Percentiles rank a stretch among this genome's conserved stretches.
Evolutionary conservation across 2,329 filamentous ascomycete genomes (phyloP).

Genomic region (Ophiostoma pallidulum): DNA sequence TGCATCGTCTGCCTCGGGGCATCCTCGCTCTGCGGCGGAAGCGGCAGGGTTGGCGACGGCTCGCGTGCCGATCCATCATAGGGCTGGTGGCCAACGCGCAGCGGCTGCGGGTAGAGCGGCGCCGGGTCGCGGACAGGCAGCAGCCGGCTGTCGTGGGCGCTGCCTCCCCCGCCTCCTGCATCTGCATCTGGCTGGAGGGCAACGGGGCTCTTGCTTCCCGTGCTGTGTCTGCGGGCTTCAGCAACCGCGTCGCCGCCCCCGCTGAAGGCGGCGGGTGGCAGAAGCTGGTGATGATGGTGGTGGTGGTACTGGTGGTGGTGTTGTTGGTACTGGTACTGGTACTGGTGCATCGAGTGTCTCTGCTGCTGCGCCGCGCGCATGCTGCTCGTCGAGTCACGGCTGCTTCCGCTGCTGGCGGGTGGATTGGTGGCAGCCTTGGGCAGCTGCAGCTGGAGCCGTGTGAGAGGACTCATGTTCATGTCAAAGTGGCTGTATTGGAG

Average conservation of each 20-base stretch:
- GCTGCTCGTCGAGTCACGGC: neutral
- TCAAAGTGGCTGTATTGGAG: neutral
- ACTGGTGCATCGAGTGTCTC: neutral
- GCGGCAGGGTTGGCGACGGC: neutral
- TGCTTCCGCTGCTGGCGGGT: neutral
- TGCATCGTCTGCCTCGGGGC: neutral
- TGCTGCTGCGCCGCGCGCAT: conserved; percentile 1
- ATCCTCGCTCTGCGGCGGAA: too few relatives aligned
- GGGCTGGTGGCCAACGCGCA: neutral
- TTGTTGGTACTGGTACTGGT: too few relatives aligned
- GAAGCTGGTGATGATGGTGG: too few relatives aligned
- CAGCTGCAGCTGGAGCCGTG: neutral
- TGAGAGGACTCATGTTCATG: neutral
- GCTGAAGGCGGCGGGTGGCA: neutral
- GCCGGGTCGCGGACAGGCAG: neutral
- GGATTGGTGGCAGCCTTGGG: neutral
- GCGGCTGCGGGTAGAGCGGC: conserved; percentile 2
- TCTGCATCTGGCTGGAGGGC: too few relatives aligned
- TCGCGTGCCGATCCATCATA: neutral
- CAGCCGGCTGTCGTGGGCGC: too few relatives aligned
- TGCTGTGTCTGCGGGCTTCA: neutral
- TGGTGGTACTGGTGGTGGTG: too few relatives aligned
- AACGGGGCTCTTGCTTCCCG: neutral
- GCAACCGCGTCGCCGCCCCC: neutral
- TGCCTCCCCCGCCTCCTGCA: neutral